Evolutionary conservation across 2,329 filamentous ascomycete genomes (phyloP).

Genomic region (Pseudopyrenochaeta lycopersici): DNA sequence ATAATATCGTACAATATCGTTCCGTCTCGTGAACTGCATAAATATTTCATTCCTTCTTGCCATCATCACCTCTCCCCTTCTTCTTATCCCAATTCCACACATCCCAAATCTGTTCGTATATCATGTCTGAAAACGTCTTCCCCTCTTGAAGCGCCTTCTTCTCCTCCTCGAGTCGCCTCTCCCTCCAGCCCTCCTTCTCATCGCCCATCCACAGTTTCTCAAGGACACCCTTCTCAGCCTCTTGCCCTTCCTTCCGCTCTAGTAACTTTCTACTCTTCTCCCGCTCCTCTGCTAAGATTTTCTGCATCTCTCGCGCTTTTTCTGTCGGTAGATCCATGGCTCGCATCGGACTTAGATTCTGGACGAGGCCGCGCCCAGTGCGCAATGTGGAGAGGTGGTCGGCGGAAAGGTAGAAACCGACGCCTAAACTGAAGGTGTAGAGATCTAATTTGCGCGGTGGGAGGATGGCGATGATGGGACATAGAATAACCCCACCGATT

Average conservation of each 20-base stretch:
- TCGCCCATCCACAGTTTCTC: conserved; percentile 51
- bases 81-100: conserved; percentile 57
- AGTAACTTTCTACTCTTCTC: conserved; percentile 45
- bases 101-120: conserved; percentile 58
- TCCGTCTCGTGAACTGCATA: neutral
- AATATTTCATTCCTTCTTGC: conserved; percentile 31
- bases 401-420: conserved; percentile 59
- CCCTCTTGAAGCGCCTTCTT: conserved; percentile 50
- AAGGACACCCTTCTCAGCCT: conserved; percentile 32
- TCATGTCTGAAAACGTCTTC: conserved; percentile 54
- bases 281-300: conserved; percentile 49
- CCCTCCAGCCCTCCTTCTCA: conserved; percentile 57
- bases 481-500: conserved; percentile 59
- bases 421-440: conserved; percentile 65
- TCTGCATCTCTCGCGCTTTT: conserved; percentile 43
- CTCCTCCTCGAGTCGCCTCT: conserved; percentile 55
- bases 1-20: neutral
- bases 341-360: conserved; percentile 34
- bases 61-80: conserved; percentile 34
- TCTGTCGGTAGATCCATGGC: conserved; percentile 47
- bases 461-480: conserved; percentile 63
- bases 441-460: conserved; percentile 70
- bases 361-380: conserved; percentile 49
- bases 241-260: conserved; percentile 37
- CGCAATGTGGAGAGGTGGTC: conserved; percentile 58